Base-by-base conservation (phyloP, 2,329 filamentous ascomycete species). In the Aspergillus ibericus region DNA sequence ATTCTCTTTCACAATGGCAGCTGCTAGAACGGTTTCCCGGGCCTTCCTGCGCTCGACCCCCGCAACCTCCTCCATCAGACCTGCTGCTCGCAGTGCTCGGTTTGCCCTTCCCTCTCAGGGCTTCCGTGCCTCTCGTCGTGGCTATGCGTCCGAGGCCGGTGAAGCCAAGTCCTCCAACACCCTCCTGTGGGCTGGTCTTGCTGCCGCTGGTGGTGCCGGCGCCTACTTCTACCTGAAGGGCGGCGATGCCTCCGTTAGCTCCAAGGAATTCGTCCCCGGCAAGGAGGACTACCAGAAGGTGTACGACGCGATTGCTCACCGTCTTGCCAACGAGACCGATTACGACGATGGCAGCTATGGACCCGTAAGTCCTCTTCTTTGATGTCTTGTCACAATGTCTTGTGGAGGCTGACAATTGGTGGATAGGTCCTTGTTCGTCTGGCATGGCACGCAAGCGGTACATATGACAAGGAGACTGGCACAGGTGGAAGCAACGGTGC, bases 311-410 rank as follows among this genome's bases (percentile, higher is more conserved):
- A 87, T 98, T 68, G 93, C 93, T 56, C 79, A 82, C 72, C 83
- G 83, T 61, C 82, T 98, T 56, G 88, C 95, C 77, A 91, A 97
- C 80, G 87, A 96, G 74, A 91, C 95, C 68, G 89, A 97, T 66
- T 98, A 98, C 76, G 93, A 98, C 72, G 93, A 99, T 76, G 93
- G 95, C 68, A 95, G 90, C 81, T 98, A 96, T 75, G 93, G 92
- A 58, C 95, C 93, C 27, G 92, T 80, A 74, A 71, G 77, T 68
- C 15, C 27, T 42, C 12, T 5, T 5, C 36, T 20, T n/a, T n/a
- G 29, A 32, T 32, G 5, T 32, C n/a, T 46, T 1, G 22, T 15
- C 13, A 5, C 16, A 9, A 22, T 25, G 10, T 3, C 2, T 16
- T 4, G 29, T 12, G 20, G 6, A 40, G 49, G 38, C 58, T 61